Conservation (phyloP, 495 filamentous ascomycete genomes). For the Aspergillus affinis region DNA sequence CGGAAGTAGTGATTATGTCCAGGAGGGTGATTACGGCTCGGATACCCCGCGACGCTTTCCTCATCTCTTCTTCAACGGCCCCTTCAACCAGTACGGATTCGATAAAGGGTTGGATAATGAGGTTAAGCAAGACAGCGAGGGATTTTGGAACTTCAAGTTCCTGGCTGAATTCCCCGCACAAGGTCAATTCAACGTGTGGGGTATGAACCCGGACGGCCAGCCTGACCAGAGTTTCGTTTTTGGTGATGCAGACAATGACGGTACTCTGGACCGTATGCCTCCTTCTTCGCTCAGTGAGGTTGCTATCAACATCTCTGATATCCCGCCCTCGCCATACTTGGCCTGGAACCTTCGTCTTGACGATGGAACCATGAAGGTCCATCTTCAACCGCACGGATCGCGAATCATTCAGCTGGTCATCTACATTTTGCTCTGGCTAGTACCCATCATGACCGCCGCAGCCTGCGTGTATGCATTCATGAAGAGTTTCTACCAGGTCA, state of each 20-base stretch:
- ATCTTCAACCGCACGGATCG: constrained; percentile 55
- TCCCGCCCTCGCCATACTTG: constrained; percentile 54
- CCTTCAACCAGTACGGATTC: constrained; percentile 68
- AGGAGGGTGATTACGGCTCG: constrained; percentile 58
- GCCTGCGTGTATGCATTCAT: constrained; percentile 59
- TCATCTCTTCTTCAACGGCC: constrained; percentile 64
- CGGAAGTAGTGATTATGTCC: constrained; percentile 63
- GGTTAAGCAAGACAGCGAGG: constrained; percentile 53
- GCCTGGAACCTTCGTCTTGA: constrained; percentile 57
- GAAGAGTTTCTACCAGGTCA: constrained; percentile 68
- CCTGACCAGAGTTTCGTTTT: constrained; percentile 59
- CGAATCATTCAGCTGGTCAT: constrained; percentile 57
- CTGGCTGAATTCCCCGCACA: constrained; percentile 65
- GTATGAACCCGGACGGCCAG: constrained; percentile 63
- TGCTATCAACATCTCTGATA: constrained; percentile 60
- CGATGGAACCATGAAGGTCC: constrained; percentile 54
- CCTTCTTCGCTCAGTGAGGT: constrained; percentile 57
- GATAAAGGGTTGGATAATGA: constrained; percentile 60
- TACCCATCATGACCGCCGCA: constrained; percentile 52
- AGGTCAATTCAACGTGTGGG: constrained; percentile 69
- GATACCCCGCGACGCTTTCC: constrained; percentile 54
- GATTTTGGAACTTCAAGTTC: constrained; percentile 60
- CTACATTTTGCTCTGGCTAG: constrained; percentile 55
- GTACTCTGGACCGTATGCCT: constrained; percentile 62
- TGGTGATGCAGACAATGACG: constrained; percentile 62